Conservation (phyloP, 345 rosid species). For the Conringia planisiliqua region DNA sequence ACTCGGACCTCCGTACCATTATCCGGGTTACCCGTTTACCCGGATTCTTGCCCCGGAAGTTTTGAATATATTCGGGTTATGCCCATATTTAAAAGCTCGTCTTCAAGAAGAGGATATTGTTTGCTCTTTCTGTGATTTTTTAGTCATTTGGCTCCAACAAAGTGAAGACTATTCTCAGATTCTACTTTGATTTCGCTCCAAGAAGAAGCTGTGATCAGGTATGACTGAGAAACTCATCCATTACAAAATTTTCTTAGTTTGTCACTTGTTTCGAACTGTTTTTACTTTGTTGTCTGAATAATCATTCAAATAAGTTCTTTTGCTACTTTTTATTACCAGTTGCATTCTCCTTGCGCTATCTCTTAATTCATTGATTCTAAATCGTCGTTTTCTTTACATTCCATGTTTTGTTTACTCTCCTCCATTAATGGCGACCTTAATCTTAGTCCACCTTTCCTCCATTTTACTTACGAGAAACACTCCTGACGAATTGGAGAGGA, state of each 20-base stretch:
- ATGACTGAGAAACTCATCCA: not conserved
- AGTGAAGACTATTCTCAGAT: not conserved
- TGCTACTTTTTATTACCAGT: not conserved
- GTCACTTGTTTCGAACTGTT: not conserved
- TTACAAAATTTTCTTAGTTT: not conserved
- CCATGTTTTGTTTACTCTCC: not conserved
- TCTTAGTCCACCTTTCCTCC: not conserved
- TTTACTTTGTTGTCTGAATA: not conserved
- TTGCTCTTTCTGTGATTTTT: not conserved
- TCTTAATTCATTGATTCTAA: not conserved
- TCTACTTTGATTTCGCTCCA: not conserved
- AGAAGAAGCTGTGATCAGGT: slow-evolving; percentile 22
- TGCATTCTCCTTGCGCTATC: not conserved
- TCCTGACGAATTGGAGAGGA: not conserved
- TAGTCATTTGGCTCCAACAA: not conserved
- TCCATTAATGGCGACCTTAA: not conserved
- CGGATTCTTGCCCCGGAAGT: not conserved
- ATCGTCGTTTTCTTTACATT: not conserved
- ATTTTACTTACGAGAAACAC: not conserved
- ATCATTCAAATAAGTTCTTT: not conserved
- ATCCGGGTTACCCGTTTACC: slow-evolving; percentile 5
- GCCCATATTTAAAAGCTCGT: not conserved
- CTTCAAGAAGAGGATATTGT: not conserved
- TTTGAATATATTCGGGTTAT: not conserved
- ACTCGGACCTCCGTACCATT: slow-evolving; percentile 19